phyloP scores from a whole-genome alignment of 768 basidiomycete genomes.

The Leccinellum albellum region DNA sequence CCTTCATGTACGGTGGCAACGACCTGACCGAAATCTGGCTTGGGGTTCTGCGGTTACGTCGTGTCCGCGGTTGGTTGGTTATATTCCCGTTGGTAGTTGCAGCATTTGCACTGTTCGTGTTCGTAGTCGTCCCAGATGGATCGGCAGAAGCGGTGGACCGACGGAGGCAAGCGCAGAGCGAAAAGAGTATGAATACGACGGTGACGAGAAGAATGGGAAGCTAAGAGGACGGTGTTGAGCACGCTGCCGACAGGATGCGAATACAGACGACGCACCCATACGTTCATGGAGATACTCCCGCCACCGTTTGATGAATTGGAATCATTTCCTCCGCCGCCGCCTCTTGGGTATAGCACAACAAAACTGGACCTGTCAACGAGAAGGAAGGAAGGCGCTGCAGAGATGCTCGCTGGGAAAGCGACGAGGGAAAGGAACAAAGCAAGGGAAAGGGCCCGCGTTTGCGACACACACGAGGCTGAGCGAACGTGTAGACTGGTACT shows the following conservation, averaged over 20 bases:
- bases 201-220: conserved; percentile 28
- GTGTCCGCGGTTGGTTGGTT: neutral
- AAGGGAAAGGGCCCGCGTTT: neutral
- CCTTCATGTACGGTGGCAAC: conserved; percentile 77
- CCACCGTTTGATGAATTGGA: neutral
- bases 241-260: neutral
- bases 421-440: conserved; percentile 4
- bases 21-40: conserved; percentile 79
- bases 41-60: conserved; percentile 54
- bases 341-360: neutral
- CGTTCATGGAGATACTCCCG: conserved; percentile 12
- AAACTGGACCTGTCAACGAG: neutral
- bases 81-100: conserved; percentile 10
- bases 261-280: conserved; percentile 24
- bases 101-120: neutral
- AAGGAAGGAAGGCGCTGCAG: conserved; percentile 8
- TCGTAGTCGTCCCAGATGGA: neutral
- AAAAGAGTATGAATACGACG: conserved; percentile 18
- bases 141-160: conserved; percentile 7
- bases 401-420: neutral
- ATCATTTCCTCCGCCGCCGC: no score
- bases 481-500: neutral
- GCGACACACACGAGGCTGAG: conserved; percentile 3
- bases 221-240: conserved; percentile 3
- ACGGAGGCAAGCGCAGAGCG: conserved; percentile 21